Base-by-base conservation (phyloP, 441 rosid species). In the Isatis lusitanica region DNA sequence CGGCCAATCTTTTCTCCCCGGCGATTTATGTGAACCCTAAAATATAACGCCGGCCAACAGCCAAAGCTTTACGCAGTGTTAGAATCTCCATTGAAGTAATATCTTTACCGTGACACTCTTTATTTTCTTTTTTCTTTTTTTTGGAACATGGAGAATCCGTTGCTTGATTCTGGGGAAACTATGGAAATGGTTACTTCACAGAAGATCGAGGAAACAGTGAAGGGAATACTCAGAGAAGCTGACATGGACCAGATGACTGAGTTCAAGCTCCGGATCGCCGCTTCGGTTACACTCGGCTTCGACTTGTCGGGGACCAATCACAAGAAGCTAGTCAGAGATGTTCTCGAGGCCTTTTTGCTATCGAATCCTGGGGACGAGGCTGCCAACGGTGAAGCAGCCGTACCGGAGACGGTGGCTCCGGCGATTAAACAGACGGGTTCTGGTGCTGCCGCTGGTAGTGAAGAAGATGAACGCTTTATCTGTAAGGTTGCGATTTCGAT, bases 221-320 rank as follows among this genome's bases (percentile, higher is more conserved):
- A 66, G 51, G 79, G 78, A 3, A 78, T 90, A 44, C 92, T 91
- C 17, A 83, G 62, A 66, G 70, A 66, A 46, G 86, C 91, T 9
- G 81, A 90, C 78, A 74, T 91, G 84, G 88, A 82, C 21, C 81
- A 72, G 8, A 81, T 88, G 82, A 91, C 93, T 3, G 97, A 91
- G 87, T 88, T 82, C 83, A 86, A 87, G 66, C 85, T 90, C 83
- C 87, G 97, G 35, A 51, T 63, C 17, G 51, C 73, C 11, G 93
- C 85, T 66, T 80, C 92, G 1, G 78, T 79, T 76, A 87, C 72
- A 35, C 87, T 89, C 47, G 89, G 86, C 47, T 11, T 90, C 74
- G 93, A 88, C 44, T 84, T 91, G 57, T 79, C 87, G 0, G 80
- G 56, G 6, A 10, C 59, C 28, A 46, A 77, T 51, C 78, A 71